These are phyloP conservation scores for Hymenoscyphus salicellus DNA, from an alignment of 2,329 filamentous ascomycete species.

Conservation along the genomic window DNA sequence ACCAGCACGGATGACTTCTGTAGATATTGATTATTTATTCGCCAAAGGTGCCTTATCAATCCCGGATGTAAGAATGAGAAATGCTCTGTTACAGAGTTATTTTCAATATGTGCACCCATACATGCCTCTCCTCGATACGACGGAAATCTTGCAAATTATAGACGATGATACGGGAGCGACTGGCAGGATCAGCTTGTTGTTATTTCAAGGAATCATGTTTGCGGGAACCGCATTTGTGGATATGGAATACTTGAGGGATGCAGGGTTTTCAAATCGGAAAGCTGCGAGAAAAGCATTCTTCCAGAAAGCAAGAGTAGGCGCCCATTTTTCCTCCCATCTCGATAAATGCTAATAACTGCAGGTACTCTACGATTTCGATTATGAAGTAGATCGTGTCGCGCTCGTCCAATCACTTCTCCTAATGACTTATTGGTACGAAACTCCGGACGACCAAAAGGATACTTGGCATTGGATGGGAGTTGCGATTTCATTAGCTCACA, in stretches of 20 bases:
- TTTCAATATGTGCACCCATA: conserved; percentile 90
- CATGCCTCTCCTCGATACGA: conserved; percentile 79
- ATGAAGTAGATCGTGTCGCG: conserved; percentile 83
- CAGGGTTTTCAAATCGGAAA: conserved; percentile 75
- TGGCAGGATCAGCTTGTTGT: conserved; percentile 74
- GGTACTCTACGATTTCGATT: conserved; percentile 92
- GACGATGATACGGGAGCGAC: conserved; percentile 65
- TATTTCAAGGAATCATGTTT: conserved; percentile 96
- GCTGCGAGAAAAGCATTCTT: conserved; percentile 85
- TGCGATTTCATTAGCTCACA: conserved; percentile 87
- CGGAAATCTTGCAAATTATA: conserved; percentile 58
- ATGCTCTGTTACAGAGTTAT: conserved; percentile 77
- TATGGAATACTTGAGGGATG: conserved; percentile 69
- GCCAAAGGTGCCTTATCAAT: conserved; percentile 81
- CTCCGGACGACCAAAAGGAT: conserved; percentile 93
- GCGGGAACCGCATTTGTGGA: conserved; percentile 85
- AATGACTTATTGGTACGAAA: conserved; percentile 98
- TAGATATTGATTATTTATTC: conserved; percentile 80
- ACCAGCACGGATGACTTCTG: conserved; percentile 70
- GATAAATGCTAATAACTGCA: conserved; percentile 37
- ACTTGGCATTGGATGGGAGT: conserved; percentile 99
- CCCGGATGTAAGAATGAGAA: conserved; percentile 67
- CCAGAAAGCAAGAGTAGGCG: conserved; percentile 74
- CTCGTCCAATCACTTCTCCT: conserved; percentile 84
- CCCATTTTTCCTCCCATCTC: background rate